These are phyloP conservation scores for Lathyrus tuberosus DNA, from an alignment of 306 rosid genomes.

Conservation along the genomic window DNA sequence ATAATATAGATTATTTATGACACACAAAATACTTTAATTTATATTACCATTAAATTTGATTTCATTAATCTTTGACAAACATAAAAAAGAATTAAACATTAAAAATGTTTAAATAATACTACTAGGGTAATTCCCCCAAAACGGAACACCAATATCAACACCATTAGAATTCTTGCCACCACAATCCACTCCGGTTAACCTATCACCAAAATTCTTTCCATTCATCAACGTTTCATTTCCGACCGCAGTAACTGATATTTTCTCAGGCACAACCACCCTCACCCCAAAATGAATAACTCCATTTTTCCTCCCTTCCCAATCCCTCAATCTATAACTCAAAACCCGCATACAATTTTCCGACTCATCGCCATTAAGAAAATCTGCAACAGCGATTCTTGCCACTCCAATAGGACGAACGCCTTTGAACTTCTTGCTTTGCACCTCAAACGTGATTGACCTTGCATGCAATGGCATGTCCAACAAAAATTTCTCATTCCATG, in stretches of 20 bases:
- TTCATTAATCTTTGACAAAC: neutral
- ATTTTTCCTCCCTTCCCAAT: constrained; percentile 50
- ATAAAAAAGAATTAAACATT: neutral
- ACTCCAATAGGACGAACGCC: constrained; percentile 41
- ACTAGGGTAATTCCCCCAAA: constrained; percentile 38
- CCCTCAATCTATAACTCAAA: constrained; percentile 63
- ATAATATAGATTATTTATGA: too few species aligned
- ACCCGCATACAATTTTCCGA: constrained; percentile 44
- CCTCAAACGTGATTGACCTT: constrained; percentile 45
- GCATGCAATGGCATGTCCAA: constrained; percentile 50
- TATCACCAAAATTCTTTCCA: neutral
- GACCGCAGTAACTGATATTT: too few species aligned
- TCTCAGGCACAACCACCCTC: constrained; percentile 32
- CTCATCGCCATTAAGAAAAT: constrained; percentile 27
- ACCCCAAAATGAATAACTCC: constrained; percentile 64
- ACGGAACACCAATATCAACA: constrained; percentile 3
- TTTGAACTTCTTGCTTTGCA: constrained; percentile 47
- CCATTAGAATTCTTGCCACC: neutral
- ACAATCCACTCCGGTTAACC: neutral
- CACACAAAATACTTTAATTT: too few species aligned
- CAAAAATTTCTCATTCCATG: constrained; percentile 54
- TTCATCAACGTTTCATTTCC: neutral
- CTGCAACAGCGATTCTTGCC: constrained; percentile 50
- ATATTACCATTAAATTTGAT: too few species aligned
- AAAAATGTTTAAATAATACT: neutral